phyloP scores from a whole-genome alignment of 139 green algal genomes.

The Raphidocelis subcapitata region DNA sequence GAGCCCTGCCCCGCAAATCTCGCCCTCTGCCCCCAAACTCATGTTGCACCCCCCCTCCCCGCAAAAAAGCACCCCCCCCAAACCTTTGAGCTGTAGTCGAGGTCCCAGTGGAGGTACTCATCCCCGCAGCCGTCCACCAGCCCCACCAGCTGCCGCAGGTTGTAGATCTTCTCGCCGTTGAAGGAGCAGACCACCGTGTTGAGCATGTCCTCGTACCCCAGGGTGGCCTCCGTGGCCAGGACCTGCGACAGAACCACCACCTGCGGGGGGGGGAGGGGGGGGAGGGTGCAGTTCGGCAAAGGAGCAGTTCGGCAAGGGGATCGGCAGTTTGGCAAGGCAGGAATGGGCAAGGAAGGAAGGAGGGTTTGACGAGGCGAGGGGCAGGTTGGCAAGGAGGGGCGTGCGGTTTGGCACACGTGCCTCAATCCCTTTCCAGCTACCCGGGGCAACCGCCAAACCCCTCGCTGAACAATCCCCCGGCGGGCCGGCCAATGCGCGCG shows the following conservation, averaged over 20 bases:
- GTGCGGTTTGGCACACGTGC: too few relatives aligned
- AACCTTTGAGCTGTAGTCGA: slow-evolving; percentile 75
- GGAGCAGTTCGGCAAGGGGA: too few relatives aligned
- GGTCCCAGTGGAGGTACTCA: slow-evolving; percentile 65
- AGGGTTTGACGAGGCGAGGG: too few relatives aligned
- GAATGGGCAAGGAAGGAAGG: background rate
- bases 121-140: slow-evolving; percentile 55
- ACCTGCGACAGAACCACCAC: slow-evolving; percentile 64
- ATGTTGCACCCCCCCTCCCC: background rate
- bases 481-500: too few relatives aligned
- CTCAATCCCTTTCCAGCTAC: too few relatives aligned
- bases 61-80: slow-evolving; percentile 30
- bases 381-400: too few relatives aligned
- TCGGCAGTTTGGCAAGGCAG: too few relatives aligned
- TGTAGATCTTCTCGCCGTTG: slow-evolving; percentile 66
- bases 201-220: slow-evolving; percentile 85
- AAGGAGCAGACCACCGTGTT: slow-evolving; percentile 68
- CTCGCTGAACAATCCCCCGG: background rate
- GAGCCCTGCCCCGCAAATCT: background rate
- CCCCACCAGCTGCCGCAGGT: slow-evolving; percentile 64
- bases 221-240: slow-evolving; percentile 73
- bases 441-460: too few relatives aligned
- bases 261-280: too few relatives aligned
- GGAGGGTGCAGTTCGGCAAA: too few relatives aligned
- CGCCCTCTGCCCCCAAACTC: background rate